Percentiles rank a stretch among this genome's conserved stretches.
Conservation (phyloP, 768 basidiomycete species). For the Mycena rosella region DNA sequence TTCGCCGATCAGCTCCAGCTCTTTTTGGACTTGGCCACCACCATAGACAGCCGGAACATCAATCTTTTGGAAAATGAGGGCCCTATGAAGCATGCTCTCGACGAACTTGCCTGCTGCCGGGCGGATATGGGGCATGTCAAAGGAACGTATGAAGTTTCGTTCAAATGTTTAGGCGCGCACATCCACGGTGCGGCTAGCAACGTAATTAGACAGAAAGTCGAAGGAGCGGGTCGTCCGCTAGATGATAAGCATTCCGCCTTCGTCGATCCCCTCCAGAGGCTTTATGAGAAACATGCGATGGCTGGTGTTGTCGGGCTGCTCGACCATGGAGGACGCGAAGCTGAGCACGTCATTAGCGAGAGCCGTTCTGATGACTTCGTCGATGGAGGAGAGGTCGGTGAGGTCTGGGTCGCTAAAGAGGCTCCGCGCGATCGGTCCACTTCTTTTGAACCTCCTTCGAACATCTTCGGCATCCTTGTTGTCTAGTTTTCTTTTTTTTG, state of each 20-base stretch:
- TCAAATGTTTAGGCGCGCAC: conserved; percentile 8
- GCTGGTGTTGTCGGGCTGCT: background rate
- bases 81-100: conserved; percentile 20
- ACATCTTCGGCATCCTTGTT: background rate
- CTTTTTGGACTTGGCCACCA: background rate
- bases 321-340: background rate
- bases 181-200: conserved; percentile 16
- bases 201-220: conserved; percentile 17
- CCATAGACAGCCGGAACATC: conserved; percentile 6
- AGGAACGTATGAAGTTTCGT: conserved; percentile 7
- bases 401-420: conserved; percentile 1
- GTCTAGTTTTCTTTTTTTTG: conserved; percentile 15
- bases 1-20: conserved; percentile 18
- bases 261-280: conserved; percentile 13
- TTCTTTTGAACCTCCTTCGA: background rate
- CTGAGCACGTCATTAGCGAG: conserved; percentile 9
- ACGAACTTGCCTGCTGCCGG: conserved; percentile 19
- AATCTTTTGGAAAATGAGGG: background rate
- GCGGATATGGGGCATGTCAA: conserved; percentile 6
- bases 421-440: conserved; percentile 20
- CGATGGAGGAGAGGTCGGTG: background rate
- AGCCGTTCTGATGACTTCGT: background rate
- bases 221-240: background rate
- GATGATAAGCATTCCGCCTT: background rate
- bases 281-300: conserved; percentile 17